Conservation (phyloP, 306 rosid genomes). For the Gleditsia sinensis region DNA sequence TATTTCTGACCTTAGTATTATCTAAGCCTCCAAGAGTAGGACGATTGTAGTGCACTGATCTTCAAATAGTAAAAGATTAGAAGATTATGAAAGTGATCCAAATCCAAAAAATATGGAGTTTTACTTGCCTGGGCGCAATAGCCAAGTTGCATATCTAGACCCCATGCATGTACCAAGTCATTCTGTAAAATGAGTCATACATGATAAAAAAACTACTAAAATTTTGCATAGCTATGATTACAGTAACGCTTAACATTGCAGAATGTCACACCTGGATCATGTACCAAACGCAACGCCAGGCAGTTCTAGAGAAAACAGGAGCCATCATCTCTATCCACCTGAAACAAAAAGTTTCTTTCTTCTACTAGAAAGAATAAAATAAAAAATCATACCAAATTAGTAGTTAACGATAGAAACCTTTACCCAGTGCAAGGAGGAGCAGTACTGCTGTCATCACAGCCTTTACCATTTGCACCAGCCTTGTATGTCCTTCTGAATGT, state of each 20-base stretch:
- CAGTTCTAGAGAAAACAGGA: conserved; percentile 85
- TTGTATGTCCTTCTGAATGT: conserved; percentile 76
- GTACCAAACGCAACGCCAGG: conserved; percentile 96
- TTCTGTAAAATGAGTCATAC: conserved; percentile 53
- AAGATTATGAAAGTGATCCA: conserved; percentile 26
- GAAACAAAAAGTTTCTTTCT: conserved; percentile 42
- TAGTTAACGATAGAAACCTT: background rate
- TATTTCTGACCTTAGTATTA: conserved; percentile 43
- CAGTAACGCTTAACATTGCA: background rate
- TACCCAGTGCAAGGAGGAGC: conserved; percentile 99
- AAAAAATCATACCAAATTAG: conserved; percentile 14
- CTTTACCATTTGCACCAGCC: conserved; percentile 50
- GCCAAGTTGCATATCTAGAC: conserved; percentile 88
- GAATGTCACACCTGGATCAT: conserved; percentile 79
- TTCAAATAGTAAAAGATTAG: background rate
- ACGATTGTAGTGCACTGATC: conserved; percentile 72
- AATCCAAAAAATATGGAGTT: conserved; percentile 8
- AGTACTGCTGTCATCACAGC: conserved; percentile 67
- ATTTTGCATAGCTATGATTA: background rate
- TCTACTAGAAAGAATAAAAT: conserved; percentile 13
- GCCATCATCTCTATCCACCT: conserved; percentile 99
- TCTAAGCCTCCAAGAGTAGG: conserved; percentile 92
- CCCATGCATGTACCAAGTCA: conserved; percentile 97
- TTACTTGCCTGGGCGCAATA: conserved; percentile 92
- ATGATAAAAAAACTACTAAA: conserved; percentile 6